These are phyloP conservation scores for Ulota crispa DNA, from an alignment of 225 moss, liverwort and hornwort species.

Conservation along the genomic window DNA sequence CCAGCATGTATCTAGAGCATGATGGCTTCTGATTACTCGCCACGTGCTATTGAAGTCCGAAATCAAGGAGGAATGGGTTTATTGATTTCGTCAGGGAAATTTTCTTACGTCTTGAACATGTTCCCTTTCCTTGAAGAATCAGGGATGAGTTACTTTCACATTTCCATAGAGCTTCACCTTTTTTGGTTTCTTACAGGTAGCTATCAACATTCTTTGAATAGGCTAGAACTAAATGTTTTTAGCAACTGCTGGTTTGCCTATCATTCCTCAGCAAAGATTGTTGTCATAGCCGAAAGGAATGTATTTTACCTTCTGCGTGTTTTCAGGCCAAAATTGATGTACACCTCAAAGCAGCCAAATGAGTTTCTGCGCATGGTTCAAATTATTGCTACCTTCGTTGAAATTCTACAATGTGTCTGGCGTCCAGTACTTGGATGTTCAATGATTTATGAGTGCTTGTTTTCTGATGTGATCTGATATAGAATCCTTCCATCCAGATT, in stretches of 20 bases:
- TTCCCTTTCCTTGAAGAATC: neutral
- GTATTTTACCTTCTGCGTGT: conserved; percentile 7
- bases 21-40: conserved; percentile 20
- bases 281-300: neutral
- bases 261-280: conserved; percentile 15
- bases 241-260: neutral
- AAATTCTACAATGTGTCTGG: neutral
- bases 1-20: conserved; percentile 9
- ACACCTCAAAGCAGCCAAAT: neutral
- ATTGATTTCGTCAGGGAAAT: neutral
- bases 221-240: neutral
- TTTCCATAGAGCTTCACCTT: neutral
- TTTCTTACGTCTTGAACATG: neutral
- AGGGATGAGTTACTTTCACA: conserved; percentile 5
- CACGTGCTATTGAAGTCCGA: conserved; percentile 10
- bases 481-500: neutral
- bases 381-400: neutral
- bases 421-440: neutral
- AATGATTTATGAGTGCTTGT: neutral
- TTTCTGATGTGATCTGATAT: neutral
- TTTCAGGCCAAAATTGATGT: conserved; percentile 3
- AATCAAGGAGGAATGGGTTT: neutral
- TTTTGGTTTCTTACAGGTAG: conserved; percentile 1
- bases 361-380: neutral
- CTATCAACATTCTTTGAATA: conserved; percentile 19